Base-by-base conservation (phyloP, 495 filamentous ascomycete species). In the Venustampulla echinocandica region DNA sequence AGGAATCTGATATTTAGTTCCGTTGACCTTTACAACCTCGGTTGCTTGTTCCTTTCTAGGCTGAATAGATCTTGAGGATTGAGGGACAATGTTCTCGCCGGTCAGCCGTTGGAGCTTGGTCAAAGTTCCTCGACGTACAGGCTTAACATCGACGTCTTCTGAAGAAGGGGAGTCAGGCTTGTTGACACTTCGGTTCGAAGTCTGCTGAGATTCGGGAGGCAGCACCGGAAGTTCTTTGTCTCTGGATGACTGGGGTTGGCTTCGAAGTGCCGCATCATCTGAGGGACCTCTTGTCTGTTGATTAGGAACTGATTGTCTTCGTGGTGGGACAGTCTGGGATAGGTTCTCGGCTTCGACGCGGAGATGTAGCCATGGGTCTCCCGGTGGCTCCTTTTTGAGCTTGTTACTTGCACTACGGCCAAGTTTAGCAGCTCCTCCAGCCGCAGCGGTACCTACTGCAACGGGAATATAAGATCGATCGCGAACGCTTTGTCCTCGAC, bases 51-150 rank as follows among this genome's bases (percentile, higher is more conserved):
- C 53, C 33, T 41, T 25, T 15, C 46, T 30, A 35, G 43, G 19
- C 22, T 44, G 39, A n/a, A n/a, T n/a, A 11, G 19, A 30, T 42
- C n/a, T 42, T 46, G 44, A 10, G n/a, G 13, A 20, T 35, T 49
- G 18, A 9, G 42, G 18, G 14, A 48, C 45, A 17, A 24, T n/a
- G 17, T 47, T 51, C 10, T 56, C 18, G 0, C 57, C 57, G 5
- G 53, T 59, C 32, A 59, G 35, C 13, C 49, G 57, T 28, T 56
- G 50, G 20, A 59, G 42, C 33, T 59, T 59, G 19, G 37, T 52
- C 1, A 40, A 14, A 18, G 22, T 46, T 15, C 53, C 50, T 21
- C 53, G 42, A 11, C 57, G 37, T 13, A 49, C 44, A 23, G 53
- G 53, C 10, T 46, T 49, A 4, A 15, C 20, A 47, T 50, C 53